Evolutionary conservation across 108 stramenopile genomes (phyloP).

Genomic region (Schizochytrium sp.): DNA sequence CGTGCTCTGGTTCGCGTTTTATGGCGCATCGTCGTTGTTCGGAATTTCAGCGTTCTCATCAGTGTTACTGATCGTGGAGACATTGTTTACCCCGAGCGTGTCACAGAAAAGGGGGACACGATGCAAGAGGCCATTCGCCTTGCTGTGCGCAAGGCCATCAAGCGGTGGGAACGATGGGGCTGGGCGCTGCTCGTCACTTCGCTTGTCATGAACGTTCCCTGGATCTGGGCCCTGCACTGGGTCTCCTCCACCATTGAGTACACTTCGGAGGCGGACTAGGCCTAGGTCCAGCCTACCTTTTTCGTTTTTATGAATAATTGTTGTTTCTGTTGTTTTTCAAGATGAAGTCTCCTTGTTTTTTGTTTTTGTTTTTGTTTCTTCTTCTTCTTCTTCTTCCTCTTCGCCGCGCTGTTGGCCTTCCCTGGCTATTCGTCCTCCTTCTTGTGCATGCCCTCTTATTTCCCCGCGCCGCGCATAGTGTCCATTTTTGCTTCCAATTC

Average conservation of each 20-base stretch:
- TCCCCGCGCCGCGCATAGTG: too few relatives aligned
- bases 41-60: neutral
- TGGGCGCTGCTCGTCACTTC: neutral
- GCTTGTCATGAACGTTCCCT: slow-evolving; percentile 1
- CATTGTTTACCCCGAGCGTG: neutral
- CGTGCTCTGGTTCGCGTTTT: neutral
- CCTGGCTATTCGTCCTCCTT: too few relatives aligned
- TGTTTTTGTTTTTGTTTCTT: too few relatives aligned
- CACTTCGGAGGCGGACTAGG: neutral
- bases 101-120: neutral
- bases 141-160: neutral
- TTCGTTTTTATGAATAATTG: too few relatives aligned
- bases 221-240: neutral
- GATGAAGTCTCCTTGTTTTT: too few relatives aligned
- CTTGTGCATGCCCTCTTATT: too few relatives aligned
- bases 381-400: too few relatives aligned
- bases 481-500: too few relatives aligned
- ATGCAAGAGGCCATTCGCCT: slow-evolving; percentile 2
- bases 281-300: too few relatives aligned
- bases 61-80: neutral
- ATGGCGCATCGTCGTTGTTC: neutral
- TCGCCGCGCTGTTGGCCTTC: too few relatives aligned
- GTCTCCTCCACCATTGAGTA: neutral
- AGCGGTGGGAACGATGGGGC: neutral
- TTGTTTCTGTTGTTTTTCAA: too few relatives aligned